These are phyloP conservation scores for Coriaria nepalensis DNA, from an alignment of 306 rosid genomes.

Conservation along the genomic window DNA sequence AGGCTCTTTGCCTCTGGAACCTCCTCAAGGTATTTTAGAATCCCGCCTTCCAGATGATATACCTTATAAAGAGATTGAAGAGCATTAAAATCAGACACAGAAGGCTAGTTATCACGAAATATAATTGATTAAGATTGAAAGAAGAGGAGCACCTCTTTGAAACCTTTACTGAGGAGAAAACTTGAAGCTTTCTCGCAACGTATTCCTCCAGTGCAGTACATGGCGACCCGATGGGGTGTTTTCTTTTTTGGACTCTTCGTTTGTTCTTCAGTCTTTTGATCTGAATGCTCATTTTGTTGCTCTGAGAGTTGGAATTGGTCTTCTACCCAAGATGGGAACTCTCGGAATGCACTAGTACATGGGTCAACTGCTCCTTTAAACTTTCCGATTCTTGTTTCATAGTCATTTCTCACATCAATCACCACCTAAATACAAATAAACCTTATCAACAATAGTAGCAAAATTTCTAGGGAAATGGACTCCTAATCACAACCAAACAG, in stretches of 20 bases:
- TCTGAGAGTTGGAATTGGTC: constrained; percentile 37
- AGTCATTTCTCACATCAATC: constrained; percentile 78
- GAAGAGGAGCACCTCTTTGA: constrained; percentile 54
- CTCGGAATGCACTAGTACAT: constrained; percentile 59
- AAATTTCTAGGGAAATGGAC: neutral
- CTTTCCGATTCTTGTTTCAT: constrained; percentile 88
- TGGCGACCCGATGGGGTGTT: constrained; percentile 64
- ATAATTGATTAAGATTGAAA: constrained; percentile 3
- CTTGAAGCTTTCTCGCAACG: constrained; percentile 98
- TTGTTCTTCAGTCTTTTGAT: constrained; percentile 20
- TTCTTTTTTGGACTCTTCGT: constrained; percentile 21
- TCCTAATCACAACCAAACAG: constrained; percentile 1
- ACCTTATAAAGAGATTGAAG: constrained; percentile 27
- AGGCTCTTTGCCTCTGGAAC: constrained; percentile 66
- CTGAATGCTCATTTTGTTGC: constrained; percentile 19
- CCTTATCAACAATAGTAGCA: neutral
- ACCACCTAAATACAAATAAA: constrained; percentile 45
- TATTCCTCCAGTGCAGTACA: constrained; percentile 98
- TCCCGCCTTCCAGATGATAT: constrained; percentile 94
- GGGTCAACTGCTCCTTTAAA: constrained; percentile 94
- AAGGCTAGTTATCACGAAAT: neutral
- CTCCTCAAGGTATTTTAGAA: constrained; percentile 85
- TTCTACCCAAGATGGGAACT: constrained; percentile 86
- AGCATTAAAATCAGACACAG: neutral
- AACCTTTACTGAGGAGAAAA: constrained; percentile 77